phyloP scores from a whole-genome alignment of 176 grass and related monocot species.

The Musa itinerans region DNA sequence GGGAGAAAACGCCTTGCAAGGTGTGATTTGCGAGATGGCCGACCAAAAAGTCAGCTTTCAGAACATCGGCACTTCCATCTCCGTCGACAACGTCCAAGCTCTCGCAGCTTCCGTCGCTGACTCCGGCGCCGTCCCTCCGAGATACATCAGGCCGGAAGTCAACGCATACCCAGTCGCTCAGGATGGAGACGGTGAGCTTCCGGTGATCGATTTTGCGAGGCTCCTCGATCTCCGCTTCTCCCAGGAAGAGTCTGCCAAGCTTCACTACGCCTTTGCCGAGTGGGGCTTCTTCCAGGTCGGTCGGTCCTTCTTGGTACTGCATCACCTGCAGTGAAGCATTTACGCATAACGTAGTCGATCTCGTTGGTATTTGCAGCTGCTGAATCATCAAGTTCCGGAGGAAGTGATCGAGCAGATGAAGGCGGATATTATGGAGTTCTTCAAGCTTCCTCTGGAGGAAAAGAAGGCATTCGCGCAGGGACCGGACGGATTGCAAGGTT shows the following conservation, averaged over 20 bases:
- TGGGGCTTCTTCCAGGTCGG: constrained; percentile 8
- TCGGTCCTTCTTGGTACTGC: too few relatives aligned
- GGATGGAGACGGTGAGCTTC: neutral
- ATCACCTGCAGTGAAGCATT: too few relatives aligned
- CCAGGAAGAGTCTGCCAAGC: neutral
- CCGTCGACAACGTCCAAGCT: constrained; percentile 7
- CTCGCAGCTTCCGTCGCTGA: neutral
- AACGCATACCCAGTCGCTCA: neutral
- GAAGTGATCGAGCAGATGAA: constrained; percentile 32
- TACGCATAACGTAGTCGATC: too few relatives aligned
- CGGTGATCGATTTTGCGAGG: neutral
- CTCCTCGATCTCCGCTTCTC: neutral
- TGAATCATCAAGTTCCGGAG: constrained; percentile 35
- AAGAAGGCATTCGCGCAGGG: constrained; percentile 29
- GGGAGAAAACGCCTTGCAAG: too few relatives aligned
- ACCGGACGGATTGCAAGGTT: constrained; percentile 37
- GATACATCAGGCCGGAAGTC: constrained; percentile 23
- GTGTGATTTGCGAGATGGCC: neutral
- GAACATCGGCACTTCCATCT: neutral
- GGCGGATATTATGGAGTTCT: constrained; percentile 22
- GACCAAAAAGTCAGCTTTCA: neutral
- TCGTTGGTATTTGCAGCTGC: constrained; percentile 13
- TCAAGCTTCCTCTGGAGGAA: constrained; percentile 35
- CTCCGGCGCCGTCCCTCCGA: neutral
- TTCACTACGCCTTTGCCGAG: neutral